Evolutionary conservation across 1,284 basidiomycete genomes (phyloP).

Genomic region (Gymnopus androsaceus): DNA sequence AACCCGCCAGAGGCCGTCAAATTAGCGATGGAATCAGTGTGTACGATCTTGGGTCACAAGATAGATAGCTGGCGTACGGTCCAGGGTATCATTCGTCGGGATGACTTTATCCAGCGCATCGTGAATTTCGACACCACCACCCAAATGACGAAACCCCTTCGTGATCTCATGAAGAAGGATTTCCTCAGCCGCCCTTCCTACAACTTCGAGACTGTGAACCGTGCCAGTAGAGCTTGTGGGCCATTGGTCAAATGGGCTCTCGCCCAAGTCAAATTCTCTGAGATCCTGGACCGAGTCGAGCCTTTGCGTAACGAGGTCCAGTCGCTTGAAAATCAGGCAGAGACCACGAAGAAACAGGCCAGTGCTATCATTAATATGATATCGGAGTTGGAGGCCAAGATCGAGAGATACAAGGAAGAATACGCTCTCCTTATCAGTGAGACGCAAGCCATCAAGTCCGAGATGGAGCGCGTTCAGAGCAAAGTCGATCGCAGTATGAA

Average conservation of each 20-base stretch:
- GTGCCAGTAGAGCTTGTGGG: slow-evolving; percentile 96
- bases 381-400: slow-evolving; percentile 89
- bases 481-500: slow-evolving; percentile 98
- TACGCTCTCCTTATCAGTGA: slow-evolving; percentile 97
- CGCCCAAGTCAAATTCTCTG: slow-evolving; percentile 96
- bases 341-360: slow-evolving; percentile 92
- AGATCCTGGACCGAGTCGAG: slow-evolving; percentile 97
- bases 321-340: slow-evolving; percentile 89
- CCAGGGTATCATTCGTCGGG: slow-evolving; percentile 93
- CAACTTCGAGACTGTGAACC: slow-evolving; percentile 95
- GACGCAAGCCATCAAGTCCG: slow-evolving; percentile 94
- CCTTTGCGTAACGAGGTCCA: slow-evolving; percentile 96
- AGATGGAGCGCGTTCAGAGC: slow-evolving; percentile 97
- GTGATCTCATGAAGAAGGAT: slow-evolving; percentile 92
- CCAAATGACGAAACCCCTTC: slow-evolving; percentile 88
- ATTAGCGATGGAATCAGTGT: slow-evolving; percentile 98
- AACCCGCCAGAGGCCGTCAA: slow-evolving; percentile 99
- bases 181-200: slow-evolving; percentile 90
- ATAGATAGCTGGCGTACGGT: slow-evolving; percentile 97
- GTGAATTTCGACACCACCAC: slow-evolving; percentile 95
- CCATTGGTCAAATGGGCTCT: slow-evolving; percentile 98
- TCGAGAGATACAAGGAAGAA: slow-evolving; percentile 94
- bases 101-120: slow-evolving; percentile 97
- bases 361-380: slow-evolving; percentile 90
- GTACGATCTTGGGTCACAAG: slow-evolving; percentile 95